Conservation (phyloP, 2,329 filamentous ascomycete species). For the Trichoderma cornu-damae region DNA sequence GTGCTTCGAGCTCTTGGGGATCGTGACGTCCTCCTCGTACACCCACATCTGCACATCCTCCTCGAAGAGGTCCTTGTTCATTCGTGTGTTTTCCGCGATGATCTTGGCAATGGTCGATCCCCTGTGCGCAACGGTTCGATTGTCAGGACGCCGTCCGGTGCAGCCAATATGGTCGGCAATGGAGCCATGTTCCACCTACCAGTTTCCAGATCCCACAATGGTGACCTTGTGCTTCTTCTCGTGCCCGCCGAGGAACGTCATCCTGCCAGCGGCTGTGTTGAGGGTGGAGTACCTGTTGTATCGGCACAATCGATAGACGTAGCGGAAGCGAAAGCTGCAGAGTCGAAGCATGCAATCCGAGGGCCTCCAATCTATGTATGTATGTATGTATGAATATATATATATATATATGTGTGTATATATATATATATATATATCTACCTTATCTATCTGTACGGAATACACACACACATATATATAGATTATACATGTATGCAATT, state of each 20-base stretch:
- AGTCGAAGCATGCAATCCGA: slow-evolving; percentile 26
- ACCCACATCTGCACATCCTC: slow-evolving; percentile 97
- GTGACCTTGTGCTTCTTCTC: slow-evolving; percentile 85
- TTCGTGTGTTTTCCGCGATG: slow-evolving; percentile 82
- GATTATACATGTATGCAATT: too few relatives aligned
- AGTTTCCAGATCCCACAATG: slow-evolving; percentile 93
- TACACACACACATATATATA: too few relatives aligned
- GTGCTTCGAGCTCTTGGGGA: slow-evolving; percentile 66
- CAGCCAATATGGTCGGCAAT: too few relatives aligned
- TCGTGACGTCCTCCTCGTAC: slow-evolving; percentile 81
- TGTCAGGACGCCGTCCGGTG: slow-evolving; percentile 1
- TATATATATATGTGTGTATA: too few relatives aligned
- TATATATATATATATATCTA: too few relatives aligned
- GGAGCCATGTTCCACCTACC: slow-evolving; percentile 51
- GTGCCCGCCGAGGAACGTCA: slow-evolving; percentile 43
- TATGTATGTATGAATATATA: too few relatives aligned
- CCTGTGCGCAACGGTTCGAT: slow-evolving; percentile 43
- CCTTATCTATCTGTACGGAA: too few relatives aligned
- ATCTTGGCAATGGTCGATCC: slow-evolving; percentile 98
- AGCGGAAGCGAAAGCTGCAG: slow-evolving; percentile 19
- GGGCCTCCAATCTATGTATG: slow-evolving; percentile 3
- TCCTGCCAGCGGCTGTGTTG: slow-evolving; percentile 25
- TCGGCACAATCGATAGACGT: slow-evolving; percentile 18
- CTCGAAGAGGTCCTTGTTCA: slow-evolving; percentile 76
- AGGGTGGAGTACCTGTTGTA: slow-evolving; percentile 22